Evolutionary conservation across 768 basidiomycete genomes (phyloP).

Genomic region (Thelephora ganbajun): DNA sequence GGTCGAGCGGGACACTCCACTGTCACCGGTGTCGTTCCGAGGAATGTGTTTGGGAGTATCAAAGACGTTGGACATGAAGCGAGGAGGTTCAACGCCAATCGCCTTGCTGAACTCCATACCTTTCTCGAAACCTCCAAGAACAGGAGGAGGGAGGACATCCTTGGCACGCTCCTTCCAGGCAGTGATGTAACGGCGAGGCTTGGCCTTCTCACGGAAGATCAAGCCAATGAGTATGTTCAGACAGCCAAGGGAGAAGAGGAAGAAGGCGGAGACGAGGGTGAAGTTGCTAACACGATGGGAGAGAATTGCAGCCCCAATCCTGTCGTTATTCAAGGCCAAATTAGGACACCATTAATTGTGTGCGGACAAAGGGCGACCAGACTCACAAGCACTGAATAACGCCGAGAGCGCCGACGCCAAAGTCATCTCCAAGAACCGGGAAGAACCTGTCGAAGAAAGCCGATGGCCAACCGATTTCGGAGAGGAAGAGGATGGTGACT

Average conservation of each 20-base stretch:
- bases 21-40: slow-evolving; percentile 1
- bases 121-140: slow-evolving; percentile 1
- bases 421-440: slow-evolving; percentile 72
- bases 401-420: slow-evolving; percentile 80
- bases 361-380: not conserved
- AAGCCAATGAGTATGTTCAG: slow-evolving; percentile 73
- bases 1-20: not conserved
- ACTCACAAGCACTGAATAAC: slow-evolving; percentile 76
- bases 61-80: slow-evolving; percentile 15
- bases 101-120: not conserved
- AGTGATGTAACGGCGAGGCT: slow-evolving; percentile 50
- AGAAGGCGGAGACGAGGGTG: slow-evolving; percentile 56
- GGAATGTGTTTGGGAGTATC: not conserved
- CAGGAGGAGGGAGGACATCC: slow-evolving; percentile 35
- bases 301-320: slow-evolving; percentile 57
- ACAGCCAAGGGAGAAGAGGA: slow-evolving; percentile 74
- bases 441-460: slow-evolving; percentile 74
- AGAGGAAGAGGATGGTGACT: slow-evolving; percentile 64
- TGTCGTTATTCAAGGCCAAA: slow-evolving; percentile 13
- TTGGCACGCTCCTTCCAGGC: slow-evolving; percentile 49
- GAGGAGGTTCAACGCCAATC: slow-evolving; percentile 1
- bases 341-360: not conserved
- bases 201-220: slow-evolving; percentile 59
- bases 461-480: slow-evolving; percentile 73
- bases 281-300: slow-evolving; percentile 70